Conservation (phyloP, 1,284 basidiomycete species). For the Mycosarcoma maydis region DNA sequence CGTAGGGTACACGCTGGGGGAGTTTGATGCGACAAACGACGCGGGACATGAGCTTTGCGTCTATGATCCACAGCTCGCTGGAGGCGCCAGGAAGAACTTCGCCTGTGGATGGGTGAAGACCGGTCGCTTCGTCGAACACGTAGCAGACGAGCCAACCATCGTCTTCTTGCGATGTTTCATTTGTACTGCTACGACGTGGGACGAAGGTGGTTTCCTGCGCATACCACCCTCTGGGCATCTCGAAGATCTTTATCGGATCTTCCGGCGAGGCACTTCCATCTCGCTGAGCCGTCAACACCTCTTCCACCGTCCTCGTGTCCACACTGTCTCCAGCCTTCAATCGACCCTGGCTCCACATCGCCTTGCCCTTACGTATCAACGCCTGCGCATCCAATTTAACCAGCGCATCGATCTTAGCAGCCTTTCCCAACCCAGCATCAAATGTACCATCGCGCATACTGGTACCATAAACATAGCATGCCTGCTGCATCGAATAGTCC, state of each 20-base stretch:
- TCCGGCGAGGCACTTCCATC: constrained; percentile 14
- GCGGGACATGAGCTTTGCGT: constrained; percentile 68
- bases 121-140: constrained; percentile 69
- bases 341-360: constrained; percentile 51
- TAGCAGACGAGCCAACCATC: constrained; percentile 70
- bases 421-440: constrained; percentile 69
- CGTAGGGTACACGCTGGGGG: constrained; percentile 69
- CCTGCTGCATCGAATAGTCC: constrained; percentile 64
- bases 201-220: constrained; percentile 70
- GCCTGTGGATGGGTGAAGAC: constrained; percentile 64
- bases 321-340: constrained; percentile 60
- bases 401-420: constrained; percentile 70
- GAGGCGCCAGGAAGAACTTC: constrained; percentile 63
- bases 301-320: constrained; percentile 66
- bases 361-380: constrained; percentile 64
- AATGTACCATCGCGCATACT: constrained; percentile 65
- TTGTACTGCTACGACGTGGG: constrained; percentile 41
- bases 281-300: constrained; percentile 66
- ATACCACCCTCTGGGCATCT: constrained; percentile 68
- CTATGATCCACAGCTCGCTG: constrained; percentile 70
- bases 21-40: constrained; percentile 69
- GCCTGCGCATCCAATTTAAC: constrained; percentile 69
- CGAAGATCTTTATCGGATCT: constrained; percentile 67
- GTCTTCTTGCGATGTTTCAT: constrained; percentile 63
- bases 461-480: constrained; percentile 68